Percentiles rank a stretch among this genome's conserved stretches.
Conservation (phyloP, 371 early-diverging fungal genomes). For the Mortierella sp. region DNA sequence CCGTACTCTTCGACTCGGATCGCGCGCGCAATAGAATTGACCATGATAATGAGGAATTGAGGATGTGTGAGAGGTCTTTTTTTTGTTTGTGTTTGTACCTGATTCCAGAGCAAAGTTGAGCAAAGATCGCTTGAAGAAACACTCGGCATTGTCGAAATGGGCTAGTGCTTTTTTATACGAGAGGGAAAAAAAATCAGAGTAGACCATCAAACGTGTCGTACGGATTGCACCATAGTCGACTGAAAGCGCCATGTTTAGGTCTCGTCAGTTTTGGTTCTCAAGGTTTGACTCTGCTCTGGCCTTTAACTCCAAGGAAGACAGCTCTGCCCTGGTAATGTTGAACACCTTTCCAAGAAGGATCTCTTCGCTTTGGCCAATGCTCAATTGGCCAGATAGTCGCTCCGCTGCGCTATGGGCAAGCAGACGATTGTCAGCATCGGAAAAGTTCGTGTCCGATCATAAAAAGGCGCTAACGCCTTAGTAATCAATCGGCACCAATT, state of each 20-base stretch:
- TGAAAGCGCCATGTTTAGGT: neutral
- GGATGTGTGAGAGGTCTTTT: neutral
- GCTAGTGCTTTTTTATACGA: neutral
- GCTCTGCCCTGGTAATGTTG: neutral
- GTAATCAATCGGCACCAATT: neutral
- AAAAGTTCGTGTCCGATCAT: neutral
- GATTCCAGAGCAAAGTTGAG: neutral
- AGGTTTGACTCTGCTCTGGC: neutral
- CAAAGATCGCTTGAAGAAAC: neutral
- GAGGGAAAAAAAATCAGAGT: neutral
- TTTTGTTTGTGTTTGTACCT: neutral
- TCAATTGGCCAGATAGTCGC: too few relatives aligned
- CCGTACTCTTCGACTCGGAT: conserved; percentile 60
- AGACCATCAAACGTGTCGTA: neutral
- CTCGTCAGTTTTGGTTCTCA: neutral
- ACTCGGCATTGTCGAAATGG: neutral
- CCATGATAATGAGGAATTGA: neutral
- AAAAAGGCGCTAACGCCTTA: neutral
- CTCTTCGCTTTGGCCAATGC: neutral
- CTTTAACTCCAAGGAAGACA: neutral
- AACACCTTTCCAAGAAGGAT: neutral
- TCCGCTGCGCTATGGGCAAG: neutral
- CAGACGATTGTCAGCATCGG: neutral
- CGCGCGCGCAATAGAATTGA: neutral
- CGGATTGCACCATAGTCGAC: neutral